Percentiles rank a stretch among this genome's conserved stretches.
Evolutionary conservation across 148 eudicot species (phyloP).

Genomic region (Nyssa sinensis): DNA sequence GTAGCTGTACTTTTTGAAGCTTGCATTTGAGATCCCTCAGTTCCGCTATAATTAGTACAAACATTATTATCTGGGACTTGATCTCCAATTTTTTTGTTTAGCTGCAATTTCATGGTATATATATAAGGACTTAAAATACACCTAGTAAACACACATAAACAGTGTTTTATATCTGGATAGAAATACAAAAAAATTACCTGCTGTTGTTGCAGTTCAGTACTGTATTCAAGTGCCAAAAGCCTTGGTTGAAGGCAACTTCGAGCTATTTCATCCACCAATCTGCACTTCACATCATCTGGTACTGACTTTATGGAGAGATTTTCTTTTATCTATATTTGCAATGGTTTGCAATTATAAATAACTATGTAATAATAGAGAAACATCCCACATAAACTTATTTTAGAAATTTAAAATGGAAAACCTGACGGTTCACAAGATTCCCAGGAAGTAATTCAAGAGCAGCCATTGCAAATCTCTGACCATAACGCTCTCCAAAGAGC

Average conservation of each 20-base stretch:
- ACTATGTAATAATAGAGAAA: neutral
- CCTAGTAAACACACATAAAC: too few relatives aligned
- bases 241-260: conserved; percentile 34
- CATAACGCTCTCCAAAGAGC: conserved; percentile 73
- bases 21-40: neutral
- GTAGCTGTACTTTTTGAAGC: conserved; percentile 9
- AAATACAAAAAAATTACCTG: conserved; percentile 19
- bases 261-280: conserved; percentile 61
- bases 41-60: too few relatives aligned
- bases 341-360: neutral
- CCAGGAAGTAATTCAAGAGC: conserved; percentile 72
- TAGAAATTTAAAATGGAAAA: neutral
- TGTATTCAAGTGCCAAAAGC: conserved; percentile 54
- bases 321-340: conserved; percentile 50
- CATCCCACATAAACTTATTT: neutral
- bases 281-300: conserved; percentile 50
- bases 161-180: neutral
- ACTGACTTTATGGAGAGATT: conserved; percentile 36
- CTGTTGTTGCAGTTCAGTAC: conserved; percentile 16
- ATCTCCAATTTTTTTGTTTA: neutral
- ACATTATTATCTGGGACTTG: too few relatives aligned
- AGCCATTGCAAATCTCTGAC: conserved; percentile 36
- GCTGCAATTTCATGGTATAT: conserved; percentile 6
- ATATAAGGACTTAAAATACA: too few relatives aligned
- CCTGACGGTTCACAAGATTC: conserved; percentile 67